Conservation (phyloP, 345 rosid genomes). For the Limnanthes douglasii region DNA sequence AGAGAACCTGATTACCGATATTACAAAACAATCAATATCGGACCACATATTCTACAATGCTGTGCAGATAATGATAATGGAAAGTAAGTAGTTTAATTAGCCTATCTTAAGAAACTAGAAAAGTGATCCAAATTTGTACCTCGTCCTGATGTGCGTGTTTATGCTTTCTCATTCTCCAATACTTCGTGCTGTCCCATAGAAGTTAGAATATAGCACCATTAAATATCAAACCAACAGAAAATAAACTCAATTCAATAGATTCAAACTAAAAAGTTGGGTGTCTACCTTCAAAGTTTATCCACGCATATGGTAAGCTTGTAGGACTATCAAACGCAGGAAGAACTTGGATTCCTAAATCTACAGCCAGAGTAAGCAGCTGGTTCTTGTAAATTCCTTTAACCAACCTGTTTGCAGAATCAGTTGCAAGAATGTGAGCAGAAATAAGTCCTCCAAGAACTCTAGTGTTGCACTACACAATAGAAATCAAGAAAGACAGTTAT, state of each 20-base stretch:
- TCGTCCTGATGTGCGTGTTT: constrained; percentile 96
- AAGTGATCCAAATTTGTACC: constrained; percentile 35
- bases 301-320: constrained; percentile 86
- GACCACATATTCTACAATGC: no score
- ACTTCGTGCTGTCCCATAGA: constrained; percentile 91
- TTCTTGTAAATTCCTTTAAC: constrained; percentile 57
- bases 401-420: constrained; percentile 62
- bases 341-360: constrained; percentile 82
- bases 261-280: no score
- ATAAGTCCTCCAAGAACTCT: constrained; percentile 99
- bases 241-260: constrained; percentile 27
- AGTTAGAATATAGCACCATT: no score
- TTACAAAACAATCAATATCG: constrained; percentile 6
- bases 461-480: constrained; percentile 76
- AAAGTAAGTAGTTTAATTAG: no score
- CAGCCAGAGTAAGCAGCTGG: constrained; percentile 64
- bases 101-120: constrained; percentile 11
- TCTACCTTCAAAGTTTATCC: constrained; percentile 87
- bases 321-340: constrained; percentile 80
- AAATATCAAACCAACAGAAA: not conserved
- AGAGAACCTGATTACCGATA: constrained; percentile 46
- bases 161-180: constrained; percentile 65
- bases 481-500: constrained; percentile 13
- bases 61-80: no score
- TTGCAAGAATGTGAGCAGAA: constrained; percentile 98